phyloP scores from a whole-genome alignment of 2,329 filamentous ascomycete species.

The Scytalidium lignicola region DNA sequence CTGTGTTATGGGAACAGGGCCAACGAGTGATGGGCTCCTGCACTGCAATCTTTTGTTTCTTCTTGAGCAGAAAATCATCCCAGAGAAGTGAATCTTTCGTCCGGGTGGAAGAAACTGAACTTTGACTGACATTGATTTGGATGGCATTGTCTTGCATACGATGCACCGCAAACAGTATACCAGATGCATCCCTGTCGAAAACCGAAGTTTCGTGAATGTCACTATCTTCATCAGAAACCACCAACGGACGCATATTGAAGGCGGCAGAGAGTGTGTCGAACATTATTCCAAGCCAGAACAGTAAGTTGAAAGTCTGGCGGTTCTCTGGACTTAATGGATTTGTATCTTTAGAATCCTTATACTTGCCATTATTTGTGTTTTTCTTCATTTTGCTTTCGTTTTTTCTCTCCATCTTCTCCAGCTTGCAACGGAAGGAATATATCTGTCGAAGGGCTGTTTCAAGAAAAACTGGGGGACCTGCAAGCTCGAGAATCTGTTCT shows the following conservation, averaged over 20 bases:
- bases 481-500: conserved; percentile 6
- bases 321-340: conserved; percentile 28
- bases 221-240: conserved; percentile 41
- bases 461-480: conserved; percentile 6
- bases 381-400: neutral
- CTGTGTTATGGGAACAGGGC: conserved; percentile 50
- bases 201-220: conserved; percentile 16
- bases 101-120: conserved; percentile 14
- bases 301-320: conserved; percentile 43
- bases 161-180: neutral
- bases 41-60: neutral
- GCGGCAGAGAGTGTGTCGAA: conserved; percentile 52
- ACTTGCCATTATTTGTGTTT: conserved; percentile 8
- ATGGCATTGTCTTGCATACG: neutral
- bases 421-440: conserved; percentile 3
- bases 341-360: neutral
- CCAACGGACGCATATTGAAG: conserved; percentile 42
- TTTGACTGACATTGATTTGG: neutral
- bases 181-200: neutral
- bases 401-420: conserved; percentile 2
- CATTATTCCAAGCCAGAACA: conserved; percentile 57
- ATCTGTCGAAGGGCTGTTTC: conserved; percentile 11
- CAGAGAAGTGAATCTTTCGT: conserved; percentile 27
- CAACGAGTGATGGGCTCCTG: conserved; percentile 28
- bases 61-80: conserved; percentile 32